These are phyloP conservation scores for Phyllosticta citriasiana DNA, from an alignment of 2,329 filamentous ascomycete species.

Conservation along the genomic window DNA sequence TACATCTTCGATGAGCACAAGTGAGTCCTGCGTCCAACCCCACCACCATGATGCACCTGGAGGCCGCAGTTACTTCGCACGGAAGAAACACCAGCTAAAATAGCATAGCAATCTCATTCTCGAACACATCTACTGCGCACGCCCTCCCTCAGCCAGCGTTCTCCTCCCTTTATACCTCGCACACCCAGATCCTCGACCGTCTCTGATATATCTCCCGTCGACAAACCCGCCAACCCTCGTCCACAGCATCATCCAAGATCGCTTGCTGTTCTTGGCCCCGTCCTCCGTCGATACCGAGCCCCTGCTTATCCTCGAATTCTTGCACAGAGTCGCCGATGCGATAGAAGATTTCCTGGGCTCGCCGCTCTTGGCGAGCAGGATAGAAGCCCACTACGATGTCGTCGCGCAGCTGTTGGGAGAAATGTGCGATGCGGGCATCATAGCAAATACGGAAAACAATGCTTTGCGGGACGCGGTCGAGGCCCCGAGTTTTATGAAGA, in stretches of 20 bases:
- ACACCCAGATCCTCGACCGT: conserved; percentile 70
- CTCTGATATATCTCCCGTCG: conserved; percentile 73
- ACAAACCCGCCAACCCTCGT: conserved; percentile 78
- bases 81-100: conserved; percentile 11
- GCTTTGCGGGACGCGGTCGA: conserved; percentile 84
- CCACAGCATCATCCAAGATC: conserved; percentile 79
- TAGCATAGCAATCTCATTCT: conserved; percentile 67
- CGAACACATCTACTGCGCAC: conserved; percentile 77
- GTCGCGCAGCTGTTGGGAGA: conserved; percentile 86
- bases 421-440: conserved; percentile 90
- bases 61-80: neutral
- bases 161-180: conserved; percentile 81
- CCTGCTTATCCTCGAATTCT: conserved; percentile 81
- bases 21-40: conserved; percentile 37
- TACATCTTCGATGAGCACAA: conserved; percentile 96
- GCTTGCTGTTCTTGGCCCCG: conserved; percentile 76
- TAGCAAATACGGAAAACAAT: conserved; percentile 88
- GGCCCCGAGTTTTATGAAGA: conserved; percentile 82
- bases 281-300: conserved; percentile 82
- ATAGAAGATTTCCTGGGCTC: conserved; percentile 90
- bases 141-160: conserved; percentile 64
- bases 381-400: conserved; percentile 86
- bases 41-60: neutral
- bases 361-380: conserved; percentile 73
- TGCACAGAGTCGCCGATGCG: conserved; percentile 85